Evolutionary conservation across 768 basidiomycete genomes (phyloP), one percentile per base, ranked within the genome.

Genomic region (Mycena indigotica): DNA sequence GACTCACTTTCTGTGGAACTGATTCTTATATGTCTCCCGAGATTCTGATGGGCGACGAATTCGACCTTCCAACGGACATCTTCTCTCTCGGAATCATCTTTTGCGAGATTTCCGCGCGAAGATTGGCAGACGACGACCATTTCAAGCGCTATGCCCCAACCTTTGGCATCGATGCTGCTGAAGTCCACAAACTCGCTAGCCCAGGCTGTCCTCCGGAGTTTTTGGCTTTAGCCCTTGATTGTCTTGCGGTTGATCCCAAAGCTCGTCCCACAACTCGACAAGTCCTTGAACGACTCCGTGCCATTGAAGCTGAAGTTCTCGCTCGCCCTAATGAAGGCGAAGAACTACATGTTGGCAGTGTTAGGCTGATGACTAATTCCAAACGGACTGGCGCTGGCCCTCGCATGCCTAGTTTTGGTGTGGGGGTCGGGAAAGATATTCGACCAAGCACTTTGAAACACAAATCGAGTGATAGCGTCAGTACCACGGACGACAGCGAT

Each of bases 21-120:
- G 89, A 93, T 66, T 90, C 93, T 4, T 96, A 97, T 75, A 98
- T 98, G 96, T 93, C 91, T 2, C 96, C 96, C 0, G 96, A 98
- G 70, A 97, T 98, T 64, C 77, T 96, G 1, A 78, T 93, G 10
- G 95, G 95, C 23, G 84, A 89, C 51, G 91, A 95, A 67, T 99
- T 99, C 63, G 91, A 93, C 70, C 83, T 98, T 4, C 87, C 92
- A 3, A 97, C 96, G 5, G 96, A 99, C 68, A 87, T 97, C 1
- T 98, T 94, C 72, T 95, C 94, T 4, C 83, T 98, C 10, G 95
- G 93, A 0, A 84, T 96, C 66, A 93, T 94, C 58, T 89, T 97
- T 68, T 92, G 92, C 66, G 96, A 99, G 74, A 93, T 99, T 67
- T 80, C 88, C 0, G 83, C 91, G 2, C 82, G 95, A 21, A 83